phyloP scores from a whole-genome alignment of 2,329 filamentous ascomycete genomes.

The Sporothrix schenckii region DNA sequence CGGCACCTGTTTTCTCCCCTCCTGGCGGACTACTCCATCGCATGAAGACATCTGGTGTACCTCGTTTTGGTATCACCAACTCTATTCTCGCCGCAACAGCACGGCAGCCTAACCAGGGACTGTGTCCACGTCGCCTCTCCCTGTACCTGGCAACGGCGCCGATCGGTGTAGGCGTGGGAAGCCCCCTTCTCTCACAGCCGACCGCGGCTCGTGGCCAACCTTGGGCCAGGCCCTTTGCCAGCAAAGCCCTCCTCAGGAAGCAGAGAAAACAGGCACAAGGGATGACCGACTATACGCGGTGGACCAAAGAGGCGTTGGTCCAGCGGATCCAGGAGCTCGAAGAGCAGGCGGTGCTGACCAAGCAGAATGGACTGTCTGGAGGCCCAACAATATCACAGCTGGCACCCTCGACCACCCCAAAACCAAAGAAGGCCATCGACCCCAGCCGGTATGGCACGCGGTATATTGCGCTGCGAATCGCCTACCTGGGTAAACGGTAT shows the following conservation, averaged over 20 bases:
- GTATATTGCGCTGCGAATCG: conserved; percentile 87
- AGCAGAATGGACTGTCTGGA: not conserved
- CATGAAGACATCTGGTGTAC: conserved; percentile 19
- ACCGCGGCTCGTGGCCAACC: not conserved
- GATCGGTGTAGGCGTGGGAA: not conserved
- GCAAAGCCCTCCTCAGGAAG: not conserved
- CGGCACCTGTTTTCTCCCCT: not conserved
- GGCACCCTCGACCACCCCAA: conserved; percentile 32
- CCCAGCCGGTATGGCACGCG: conserved; percentile 79
- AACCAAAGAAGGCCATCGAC: conserved; percentile 66
- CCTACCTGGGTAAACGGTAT: conserved; percentile 88
- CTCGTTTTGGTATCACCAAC: conserved; percentile 14
- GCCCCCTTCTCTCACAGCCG: not conserved
- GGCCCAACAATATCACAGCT: not conserved
- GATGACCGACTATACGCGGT: conserved; percentile 36
- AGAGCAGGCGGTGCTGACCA: conserved; percentile 8
- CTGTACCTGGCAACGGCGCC: not conserved
- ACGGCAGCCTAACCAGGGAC: conserved; percentile 5
- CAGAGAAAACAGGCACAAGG: not conserved
- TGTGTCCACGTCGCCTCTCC: not conserved
- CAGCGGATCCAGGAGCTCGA: conserved; percentile 36
- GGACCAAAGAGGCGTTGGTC: conserved; percentile 46
- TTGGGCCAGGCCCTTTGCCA: not conserved
- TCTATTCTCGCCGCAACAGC: not conserved
- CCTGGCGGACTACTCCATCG: not conserved